Evolutionary conservation across 176 grass and related monocot genomes (phyloP), one percentile per base, ranked within the genome.

Genomic region (Juncus effusus): DNA sequence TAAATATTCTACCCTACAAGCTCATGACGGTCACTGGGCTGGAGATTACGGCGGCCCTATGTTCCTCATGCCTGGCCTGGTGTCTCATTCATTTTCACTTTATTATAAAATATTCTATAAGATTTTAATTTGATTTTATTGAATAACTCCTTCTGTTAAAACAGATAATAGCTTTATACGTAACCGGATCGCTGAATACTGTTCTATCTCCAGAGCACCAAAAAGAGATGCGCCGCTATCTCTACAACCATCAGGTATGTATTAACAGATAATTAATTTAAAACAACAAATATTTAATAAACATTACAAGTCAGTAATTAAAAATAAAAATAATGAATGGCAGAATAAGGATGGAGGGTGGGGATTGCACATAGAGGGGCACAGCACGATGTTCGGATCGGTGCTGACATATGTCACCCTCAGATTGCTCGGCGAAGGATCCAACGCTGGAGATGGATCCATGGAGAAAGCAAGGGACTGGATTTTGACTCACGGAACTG

Each of bases 341-440:
- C 79, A 97, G 88, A 97, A 97, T 58, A 71, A 86, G 86, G 88
- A 97, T 63, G 88, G 93, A 5, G 93, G 93, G 37, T 97, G 93
- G 85, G 93, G 93, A 16, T 84, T 97, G 64, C 93, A 97, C 67
- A 92, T 97, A 75, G 88, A 92, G 72, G 82, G 88, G 51, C 67
- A 72, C 42, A 97, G 88, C 77, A 97, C 88, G 51, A 92, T 97
- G 93, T 97, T 97, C 80, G 94, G 94, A 56, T 89, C 94, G 44
- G 85, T 54, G 4, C 74, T 93, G 65, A 86, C 85, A 49, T 99
- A 99, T 60, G 85, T 99, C 77, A 78, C 0, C n/a, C 69, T 99
- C 69, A 89, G 88, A 70, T 84, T 99, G 73, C 85, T 99, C 54
- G 94, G 94, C 36, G 83, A 99, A 82, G 83, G 49, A 14, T 59